A percentile compares a stretch with the other conserved stretches of the same genome.
Evolutionary conservation across 495 filamentous ascomycete genomes (phyloP).

Genomic region (Aspergillus carlsbadensis): DNA sequence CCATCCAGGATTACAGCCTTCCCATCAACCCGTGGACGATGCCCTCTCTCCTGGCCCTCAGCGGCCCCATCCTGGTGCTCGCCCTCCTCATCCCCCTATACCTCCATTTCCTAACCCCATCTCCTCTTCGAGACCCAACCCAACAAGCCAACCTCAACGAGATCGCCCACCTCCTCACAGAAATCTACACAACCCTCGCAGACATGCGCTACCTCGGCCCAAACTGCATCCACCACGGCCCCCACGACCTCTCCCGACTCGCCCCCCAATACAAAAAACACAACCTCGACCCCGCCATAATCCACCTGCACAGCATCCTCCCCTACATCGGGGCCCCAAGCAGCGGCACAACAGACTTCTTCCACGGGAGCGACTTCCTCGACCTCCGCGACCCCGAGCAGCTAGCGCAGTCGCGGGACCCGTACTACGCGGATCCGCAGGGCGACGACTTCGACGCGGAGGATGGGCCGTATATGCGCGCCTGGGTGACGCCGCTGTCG

Average conservation of each 20-base stretch:
- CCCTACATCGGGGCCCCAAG: too few relatives aligned
- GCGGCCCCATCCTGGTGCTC: not conserved
- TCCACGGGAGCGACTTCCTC: too few relatives aligned
- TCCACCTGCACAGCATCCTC: too few relatives aligned
- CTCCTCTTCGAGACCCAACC: too few relatives aligned
- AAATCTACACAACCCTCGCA: constrained; percentile 3
- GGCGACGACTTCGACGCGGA: not conserved
- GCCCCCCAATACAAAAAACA: too few relatives aligned
- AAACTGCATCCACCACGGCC: not conserved
- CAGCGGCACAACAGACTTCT: too few relatives aligned
- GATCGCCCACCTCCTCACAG: not conserved
- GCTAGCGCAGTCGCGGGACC: not conserved
- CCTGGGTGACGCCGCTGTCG: constrained; percentile 7
- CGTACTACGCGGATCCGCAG: not conserved
- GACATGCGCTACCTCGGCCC: constrained; percentile 2
- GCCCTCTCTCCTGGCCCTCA: too few relatives aligned
- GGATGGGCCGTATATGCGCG: constrained; percentile 10
- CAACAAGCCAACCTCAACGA: constrained; percentile 4
- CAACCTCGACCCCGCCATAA: too few relatives aligned
- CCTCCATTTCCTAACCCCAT: too few relatives aligned
- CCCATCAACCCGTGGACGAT: too few relatives aligned
- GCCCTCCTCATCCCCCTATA: not conserved
- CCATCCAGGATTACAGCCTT: too few relatives aligned
- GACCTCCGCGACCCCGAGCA: too few relatives aligned
- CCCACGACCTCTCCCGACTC: not conserved